Percentiles rank a stretch among this genome's conserved stretches.
phyloP scores from a whole-genome alignment of 2,329 filamentous ascomycete species.

The Grosmannia serpens region DNA sequence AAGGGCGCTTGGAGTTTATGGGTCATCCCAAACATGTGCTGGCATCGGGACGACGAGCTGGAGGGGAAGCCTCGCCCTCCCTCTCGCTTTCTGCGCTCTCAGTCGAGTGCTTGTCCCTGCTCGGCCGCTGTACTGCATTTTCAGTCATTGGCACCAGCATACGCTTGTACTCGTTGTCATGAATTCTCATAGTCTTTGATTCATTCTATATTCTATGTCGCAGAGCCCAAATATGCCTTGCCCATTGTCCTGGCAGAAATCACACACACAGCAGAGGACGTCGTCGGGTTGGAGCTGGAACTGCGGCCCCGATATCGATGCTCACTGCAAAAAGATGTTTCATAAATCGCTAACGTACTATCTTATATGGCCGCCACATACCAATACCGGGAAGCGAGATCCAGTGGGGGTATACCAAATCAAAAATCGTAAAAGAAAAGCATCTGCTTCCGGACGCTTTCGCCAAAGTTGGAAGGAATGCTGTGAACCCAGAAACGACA shows the following conservation, averaged over 20 bases:
- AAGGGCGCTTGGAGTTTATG: neutral
- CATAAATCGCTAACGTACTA: neutral
- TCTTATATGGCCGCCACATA: conserved; percentile 8
- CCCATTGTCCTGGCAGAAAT: no score
- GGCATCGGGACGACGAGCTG: neutral
- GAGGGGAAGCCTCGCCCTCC: neutral
- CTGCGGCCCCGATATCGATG: no score
- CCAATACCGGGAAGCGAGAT: conserved; percentile 8
- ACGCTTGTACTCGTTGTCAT: neutral
- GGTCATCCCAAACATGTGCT: neutral
- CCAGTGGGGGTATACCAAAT: conserved; percentile 17
- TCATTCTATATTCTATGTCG: neutral
- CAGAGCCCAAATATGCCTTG: neutral
- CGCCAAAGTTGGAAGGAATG: neutral
- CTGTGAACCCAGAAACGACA: neutral
- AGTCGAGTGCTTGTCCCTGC: no score
- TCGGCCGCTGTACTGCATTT: no score
- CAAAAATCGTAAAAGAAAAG: conserved; percentile 4
- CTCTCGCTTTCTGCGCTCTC: neutral
- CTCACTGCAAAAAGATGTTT: neutral
- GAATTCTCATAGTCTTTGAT: neutral
- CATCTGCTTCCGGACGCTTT: neutral
- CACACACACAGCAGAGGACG: no score
- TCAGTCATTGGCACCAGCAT: neutral
- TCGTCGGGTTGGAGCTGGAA: no score